Percentiles rank a stretch among this genome's conserved stretches.
phyloP scores from a whole-genome alignment of 331 rosid genomes.

The Spiraea crenata region DNA sequence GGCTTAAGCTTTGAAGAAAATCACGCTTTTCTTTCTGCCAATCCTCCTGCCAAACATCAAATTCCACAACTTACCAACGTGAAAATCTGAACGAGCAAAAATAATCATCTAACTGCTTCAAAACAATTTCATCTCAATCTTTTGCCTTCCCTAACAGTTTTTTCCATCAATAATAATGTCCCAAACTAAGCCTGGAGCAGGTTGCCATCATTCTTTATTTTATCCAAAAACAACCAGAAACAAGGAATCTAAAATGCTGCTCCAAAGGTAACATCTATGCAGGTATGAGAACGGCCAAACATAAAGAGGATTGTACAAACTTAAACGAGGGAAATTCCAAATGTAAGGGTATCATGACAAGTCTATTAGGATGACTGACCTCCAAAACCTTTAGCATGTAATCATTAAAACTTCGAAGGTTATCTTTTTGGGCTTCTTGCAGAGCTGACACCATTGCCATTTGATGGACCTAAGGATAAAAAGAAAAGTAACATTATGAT shows the following conservation, averaged over 20 bases:
- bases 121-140: not conserved
- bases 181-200: not conserved
- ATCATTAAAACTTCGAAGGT: conserved; percentile 86
- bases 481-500: conserved; percentile 1
- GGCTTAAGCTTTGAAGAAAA: conserved; percentile 87
- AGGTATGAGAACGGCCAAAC: not conserved
- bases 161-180: not conserved
- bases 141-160: not conserved
- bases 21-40: conserved; percentile 98
- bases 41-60: conserved; percentile 71
- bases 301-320: not conserved
- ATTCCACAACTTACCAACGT: conserved; percentile 27
- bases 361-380: conserved; percentile 52
- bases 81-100: conserved; percentile 17
- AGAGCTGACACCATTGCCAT: conserved; percentile 97
- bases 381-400: conserved; percentile 91
- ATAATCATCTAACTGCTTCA: not conserved
- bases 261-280: not conserved
- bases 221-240: not conserved
- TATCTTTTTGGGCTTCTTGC: conserved; percentile 98
- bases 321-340: not conserved
- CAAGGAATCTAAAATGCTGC: not conserved
- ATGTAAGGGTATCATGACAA: not conserved
- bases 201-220: not conserved
- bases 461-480: conserved; percentile 74